Base-by-base conservation (phyloP, 2,329 filamentous ascomycete species). In the Diaporthe batatas region DNA sequence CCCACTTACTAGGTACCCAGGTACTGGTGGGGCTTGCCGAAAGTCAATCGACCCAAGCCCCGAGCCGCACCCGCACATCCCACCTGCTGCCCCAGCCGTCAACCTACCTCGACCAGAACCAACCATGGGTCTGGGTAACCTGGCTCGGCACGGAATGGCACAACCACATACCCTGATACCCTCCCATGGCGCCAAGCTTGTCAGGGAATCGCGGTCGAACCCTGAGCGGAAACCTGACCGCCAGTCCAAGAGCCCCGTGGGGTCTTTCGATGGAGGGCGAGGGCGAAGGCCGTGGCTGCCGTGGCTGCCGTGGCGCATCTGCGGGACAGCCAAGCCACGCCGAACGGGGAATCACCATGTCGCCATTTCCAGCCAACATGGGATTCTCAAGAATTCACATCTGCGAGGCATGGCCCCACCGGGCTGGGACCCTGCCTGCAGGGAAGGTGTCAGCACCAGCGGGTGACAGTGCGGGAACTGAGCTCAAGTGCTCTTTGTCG, bases 311-410 rank as follows among this genome's bases (percentile, higher is more conserved):
- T 36, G 62, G 62, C 62, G 62, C 44, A 51, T 65, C 32, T 36
- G 21, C 47, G 62, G n/a, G 47, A 49, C 10, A 7, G 29, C 18
- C 18, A 49, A 44, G 42, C 25, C 23, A 65, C 47, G 29, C 29
- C 29, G 2, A 29, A 29, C 29, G 32, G 47, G 47, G 62, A 53
- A 67, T 39, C 39, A n/a, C 47, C 32, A 67, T 53, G 44, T 39
- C 62, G 62, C 62, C 44, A 65, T 67, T 12, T 53, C 21, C 23
- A 32, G 58, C 59, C 59, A 34, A 36, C 42, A 67, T 67, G 62
- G 62, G 44, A 67, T 67, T 67, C 58, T 67, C 62, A 36, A 39
- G 25, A 53, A 67, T 25, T 67, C 62, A 53, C 62, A 23, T 67
- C 47, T 53, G 44, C 47, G 47, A 25, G 62, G 21, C 10, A 67